Evolutionary conservation across 352 stramenopile species (phyloP), one percentile per base, ranked within the genome.

Genomic region (Phytophthora meadii): DNA sequence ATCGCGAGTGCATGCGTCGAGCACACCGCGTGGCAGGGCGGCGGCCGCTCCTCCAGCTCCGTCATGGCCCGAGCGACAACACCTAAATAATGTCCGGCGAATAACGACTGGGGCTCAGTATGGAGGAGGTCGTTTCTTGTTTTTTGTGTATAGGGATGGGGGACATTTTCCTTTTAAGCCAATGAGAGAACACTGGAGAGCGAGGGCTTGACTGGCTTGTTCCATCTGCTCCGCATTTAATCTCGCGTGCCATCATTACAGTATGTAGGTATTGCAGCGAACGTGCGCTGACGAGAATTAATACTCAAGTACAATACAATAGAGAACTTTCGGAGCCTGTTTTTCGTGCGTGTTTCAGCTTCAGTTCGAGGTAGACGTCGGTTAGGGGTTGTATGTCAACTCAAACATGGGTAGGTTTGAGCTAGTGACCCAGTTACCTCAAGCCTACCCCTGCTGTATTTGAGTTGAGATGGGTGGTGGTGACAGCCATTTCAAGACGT

Each of bases 41-140:
- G 77, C 41, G 61, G 71, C 51, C 59, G 61, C 61, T 74, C 66
- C 48, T 63, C 37, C 36, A 69, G 47, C 60, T 71, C 61, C 66
- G 30, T 62, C 54, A 71, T 74, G n/a, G 14, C 40, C 17, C 24
- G 32, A 17, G 34, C 51, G 39, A 55, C 7, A 19, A 48, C 39
- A 62, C 46, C 34, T 59, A 65, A 70, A 48, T 61, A 60, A 60
- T 61, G 22, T 40, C 27, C 22, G 55, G 51, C 32, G 12, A 57
- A 57, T 58, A 70, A 70, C 54, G 41, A 70, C 56, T 61, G 44
- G 30, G 24, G 27, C 28, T 65, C 47, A 56, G 34, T 61, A 51
- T 61, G 42, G 15, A 39, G 24, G 39, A 47, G 34, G 25, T 41
- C 54, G 46, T 55, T 65, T 55, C 37, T 65, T 52, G 14, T 40